These are phyloP conservation scores for Serendipita sp. DNA, from an alignment of 768 basidiomycete genomes.

Conservation along the genomic window DNA sequence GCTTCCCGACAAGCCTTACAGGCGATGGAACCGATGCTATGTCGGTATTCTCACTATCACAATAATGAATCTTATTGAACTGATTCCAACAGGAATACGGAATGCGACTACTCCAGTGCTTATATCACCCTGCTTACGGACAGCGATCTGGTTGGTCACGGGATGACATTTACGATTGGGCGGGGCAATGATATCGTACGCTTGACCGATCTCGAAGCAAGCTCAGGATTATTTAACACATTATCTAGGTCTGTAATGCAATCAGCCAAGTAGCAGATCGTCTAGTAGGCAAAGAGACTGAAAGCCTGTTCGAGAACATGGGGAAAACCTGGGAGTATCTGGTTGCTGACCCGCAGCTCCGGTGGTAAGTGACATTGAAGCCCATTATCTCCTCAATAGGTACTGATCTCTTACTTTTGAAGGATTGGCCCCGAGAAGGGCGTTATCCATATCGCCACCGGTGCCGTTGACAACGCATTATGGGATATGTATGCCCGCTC, in stretches of 20 bases:
- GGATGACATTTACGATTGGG: conserved; percentile 90
- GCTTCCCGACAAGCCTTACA: conserved; percentile 80
- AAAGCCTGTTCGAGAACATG: conserved; percentile 77
- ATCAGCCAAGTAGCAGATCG: conserved; percentile 65
- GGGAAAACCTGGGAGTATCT: conserved; percentile 80
- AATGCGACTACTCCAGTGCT: conserved; percentile 91
- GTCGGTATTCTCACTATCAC: conserved; percentile 24
- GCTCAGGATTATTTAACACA: neutral
- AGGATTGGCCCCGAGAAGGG: conserved; percentile 94
- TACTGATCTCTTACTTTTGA: neutral
- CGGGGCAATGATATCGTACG: conserved; percentile 83
- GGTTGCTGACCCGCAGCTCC: conserved; percentile 73
- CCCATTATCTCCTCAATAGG: neutral
- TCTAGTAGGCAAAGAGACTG: conserved; percentile 68
- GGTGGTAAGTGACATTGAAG: conserved; percentile 42
- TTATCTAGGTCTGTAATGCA: conserved; percentile 53
- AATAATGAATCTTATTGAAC: neutral
- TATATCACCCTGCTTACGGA: conserved; percentile 63
- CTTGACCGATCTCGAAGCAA: neutral
- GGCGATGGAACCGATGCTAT: conserved; percentile 93
- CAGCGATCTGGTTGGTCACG: conserved; percentile 60
- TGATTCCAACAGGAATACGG: conserved; percentile 55
- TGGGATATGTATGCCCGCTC: conserved; percentile 88
- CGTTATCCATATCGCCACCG: conserved; percentile 80
- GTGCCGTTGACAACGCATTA: conserved; percentile 77